Evolutionary conservation across 768 basidiomycete genomes (phyloP).

Genomic region (Boletus rubroflammeus): DNA sequence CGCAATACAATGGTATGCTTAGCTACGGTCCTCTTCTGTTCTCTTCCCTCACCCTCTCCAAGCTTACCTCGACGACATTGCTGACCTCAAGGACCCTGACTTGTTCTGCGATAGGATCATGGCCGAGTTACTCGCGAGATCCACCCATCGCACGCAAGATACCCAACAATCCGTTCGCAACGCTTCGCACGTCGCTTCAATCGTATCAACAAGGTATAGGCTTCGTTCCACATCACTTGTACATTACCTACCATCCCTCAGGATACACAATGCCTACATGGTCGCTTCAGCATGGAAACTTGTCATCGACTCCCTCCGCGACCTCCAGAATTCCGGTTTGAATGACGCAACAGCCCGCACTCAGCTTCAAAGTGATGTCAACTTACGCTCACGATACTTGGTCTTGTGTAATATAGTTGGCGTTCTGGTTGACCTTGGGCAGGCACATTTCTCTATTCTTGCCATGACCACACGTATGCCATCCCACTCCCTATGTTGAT

Average conservation of each 20-base stretch:
- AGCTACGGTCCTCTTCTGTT: not conserved
- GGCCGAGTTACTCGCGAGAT: conserved; percentile 53
- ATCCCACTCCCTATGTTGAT: not conserved
- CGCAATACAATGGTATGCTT: conserved; percentile 64
- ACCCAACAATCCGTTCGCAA: conserved; percentile 33
- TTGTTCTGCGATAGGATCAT: conserved; percentile 58
- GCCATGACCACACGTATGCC: conserved; percentile 66
- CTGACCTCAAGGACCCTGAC: conserved; percentile 60
- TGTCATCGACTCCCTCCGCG: conserved; percentile 54
- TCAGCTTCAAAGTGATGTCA: conserved; percentile 49
- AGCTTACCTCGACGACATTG: conserved; percentile 69
- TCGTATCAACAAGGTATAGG: conserved; percentile 56
- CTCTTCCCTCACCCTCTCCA: conserved; percentile 25
- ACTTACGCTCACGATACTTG: conserved; percentile 58
- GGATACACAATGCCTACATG: conserved; percentile 80
- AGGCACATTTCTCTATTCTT: conserved; percentile 63
- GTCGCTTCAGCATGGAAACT: conserved; percentile 82
- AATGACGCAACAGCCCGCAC: conserved; percentile 48
- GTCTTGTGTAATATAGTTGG: conserved; percentile 61
- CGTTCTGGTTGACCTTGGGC: conserved; percentile 55
- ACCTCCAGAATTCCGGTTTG: conserved; percentile 53
- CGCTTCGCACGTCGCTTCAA: conserved; percentile 51
- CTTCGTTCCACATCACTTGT: conserved; percentile 1
- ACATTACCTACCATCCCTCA: conserved; percentile 27
- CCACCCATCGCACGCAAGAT: conserved; percentile 29